Evolutionary conservation across 2,329 filamentous ascomycete species (phyloP), one percentile per base, ranked within the genome.

Genomic region (Ophiostoma ulmi): DNA sequence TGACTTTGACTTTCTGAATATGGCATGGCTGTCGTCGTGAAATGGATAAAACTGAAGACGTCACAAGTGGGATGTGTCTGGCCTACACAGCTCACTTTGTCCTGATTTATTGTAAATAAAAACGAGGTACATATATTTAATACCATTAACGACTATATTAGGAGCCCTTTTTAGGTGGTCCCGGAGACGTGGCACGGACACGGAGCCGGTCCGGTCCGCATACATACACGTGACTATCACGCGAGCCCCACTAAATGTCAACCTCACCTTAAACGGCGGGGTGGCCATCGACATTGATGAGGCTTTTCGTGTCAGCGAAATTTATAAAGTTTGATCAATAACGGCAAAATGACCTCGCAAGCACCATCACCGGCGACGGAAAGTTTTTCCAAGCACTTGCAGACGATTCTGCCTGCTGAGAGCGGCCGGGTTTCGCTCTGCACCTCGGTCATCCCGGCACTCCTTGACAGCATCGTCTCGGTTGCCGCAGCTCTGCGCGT

Each of bases 361-460:
- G 26, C 20, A 5, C 63, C 63, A 39, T 65, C 63, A 3, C 20
- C 63, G 36, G 63, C 63, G n/a, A 65, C 63, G 20, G 35, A 10
- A 4, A 39, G 20, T 10, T 22, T 72, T 11, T 58, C 44, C 5
- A 14, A 61, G 69, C 71, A 70, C 61, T 36, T 72, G 13, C 36
- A 48, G 66, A 65, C 66, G 1, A 22, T 70, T 17, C 20, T 72
- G 11, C 44, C 44, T 1, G 65, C 38, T 14, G 22, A 14, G 6
- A 58, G 63, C n/a, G 58, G 67, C 31, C 72, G 71, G n/a, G 31
- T 64, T 0, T 68, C 61, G 5, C 80, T 87, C 0, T 75, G 79
- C 41, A 76, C 75, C 1, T 83, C 82, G 0, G 81, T 88, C 5
- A 76, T 88, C 3, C 86, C 86, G 0, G 76, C 79, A 0, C 79